Percentiles rank a stretch among this genome's conserved stretches.
Evolutionary conservation across 2,329 filamentous ascomycete genomes (phyloP).

Genomic region (Lithohypha guttulata): DNA sequence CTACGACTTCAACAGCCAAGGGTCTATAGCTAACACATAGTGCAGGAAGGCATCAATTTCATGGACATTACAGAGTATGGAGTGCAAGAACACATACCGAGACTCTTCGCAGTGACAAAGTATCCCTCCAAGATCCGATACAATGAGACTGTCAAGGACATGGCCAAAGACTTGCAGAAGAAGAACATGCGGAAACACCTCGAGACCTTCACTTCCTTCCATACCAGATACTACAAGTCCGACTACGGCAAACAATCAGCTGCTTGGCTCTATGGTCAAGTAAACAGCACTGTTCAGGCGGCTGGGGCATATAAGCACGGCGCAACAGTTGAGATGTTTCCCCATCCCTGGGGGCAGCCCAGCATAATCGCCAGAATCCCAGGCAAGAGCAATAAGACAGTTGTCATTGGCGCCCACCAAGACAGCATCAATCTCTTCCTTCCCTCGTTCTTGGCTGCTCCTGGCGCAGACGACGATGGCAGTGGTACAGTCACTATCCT

Average conservation of each 20-base stretch:
- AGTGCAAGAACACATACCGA: constrained; percentile 39
- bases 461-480: constrained; percentile 92
- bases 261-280: constrained; percentile 70
- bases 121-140: constrained; percentile 59
- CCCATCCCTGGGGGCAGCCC: constrained; percentile 78
- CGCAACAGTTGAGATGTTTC: constrained; percentile 62
- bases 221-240: constrained; percentile 49
- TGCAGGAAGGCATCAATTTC: constrained; percentile 70
- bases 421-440: constrained; percentile 92
- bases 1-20: not conserved
- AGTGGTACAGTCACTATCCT: constrained; percentile 89
- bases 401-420: constrained; percentile 85
- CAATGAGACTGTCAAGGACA: constrained; percentile 53
- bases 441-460: constrained; percentile 70
- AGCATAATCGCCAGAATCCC: constrained; percentile 88
- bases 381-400: constrained; percentile 69
- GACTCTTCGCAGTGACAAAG: constrained; percentile 34
- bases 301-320: constrained; percentile 58
- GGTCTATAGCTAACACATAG: constrained; percentile 3
- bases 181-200: constrained; percentile 66
- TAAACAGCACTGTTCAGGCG: constrained; percentile 58
- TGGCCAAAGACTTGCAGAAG: constrained; percentile 62
- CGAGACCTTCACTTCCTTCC: constrained; percentile 53
- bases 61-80: constrained; percentile 82
- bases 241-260: constrained; percentile 68